These are phyloP conservation scores for Debaryomycetaceae sp. DNA, from an alignment of 1,139 yeast genomes.

Conservation along the genomic window DNA sequence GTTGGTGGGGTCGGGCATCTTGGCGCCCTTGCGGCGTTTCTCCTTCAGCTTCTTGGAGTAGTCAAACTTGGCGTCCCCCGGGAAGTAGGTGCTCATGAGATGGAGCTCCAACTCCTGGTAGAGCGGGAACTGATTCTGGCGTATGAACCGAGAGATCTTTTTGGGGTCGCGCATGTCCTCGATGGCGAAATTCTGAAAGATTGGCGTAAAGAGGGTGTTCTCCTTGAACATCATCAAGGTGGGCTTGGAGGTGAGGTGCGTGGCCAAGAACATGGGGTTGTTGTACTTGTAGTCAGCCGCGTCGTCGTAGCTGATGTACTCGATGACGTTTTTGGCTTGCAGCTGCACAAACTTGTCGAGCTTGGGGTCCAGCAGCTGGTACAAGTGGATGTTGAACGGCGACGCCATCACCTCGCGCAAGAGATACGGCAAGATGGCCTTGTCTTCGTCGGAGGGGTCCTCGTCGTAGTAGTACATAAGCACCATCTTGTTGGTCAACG, in stretches of 20 bases:
- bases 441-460: conserved; percentile 55
- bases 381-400: conserved; percentile 51
- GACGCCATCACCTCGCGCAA: conserved; percentile 54
- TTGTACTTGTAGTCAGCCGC: conserved; percentile 23
- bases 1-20: conserved; percentile 12
- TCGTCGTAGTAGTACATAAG: conserved; percentile 55
- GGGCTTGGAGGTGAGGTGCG: conserved; percentile 56
- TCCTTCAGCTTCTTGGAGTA: too few species aligned
- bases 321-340: conserved; percentile 41
- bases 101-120: conserved; percentile 47
- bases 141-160: conserved; percentile 46
- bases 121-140: conserved; percentile 44
- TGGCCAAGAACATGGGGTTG: conserved; percentile 44
- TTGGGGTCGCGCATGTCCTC: conserved; percentile 53
- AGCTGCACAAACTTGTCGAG: conserved; percentile 34
- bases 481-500: conserved; percentile 40
- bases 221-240: conserved; percentile 58
- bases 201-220: conserved; percentile 45
- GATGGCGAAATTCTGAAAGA: conserved; percentile 58
- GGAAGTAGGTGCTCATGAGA: conserved; percentile 30
- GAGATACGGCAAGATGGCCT: conserved; percentile 53
- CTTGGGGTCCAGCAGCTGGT: conserved; percentile 41
- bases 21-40: too few species aligned
- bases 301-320: conserved; percentile 38
- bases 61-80: too few species aligned